phyloP scores from a whole-genome alignment of 2,329 filamentous ascomycete genomes.

The Sarocladium kiliense region DNA sequence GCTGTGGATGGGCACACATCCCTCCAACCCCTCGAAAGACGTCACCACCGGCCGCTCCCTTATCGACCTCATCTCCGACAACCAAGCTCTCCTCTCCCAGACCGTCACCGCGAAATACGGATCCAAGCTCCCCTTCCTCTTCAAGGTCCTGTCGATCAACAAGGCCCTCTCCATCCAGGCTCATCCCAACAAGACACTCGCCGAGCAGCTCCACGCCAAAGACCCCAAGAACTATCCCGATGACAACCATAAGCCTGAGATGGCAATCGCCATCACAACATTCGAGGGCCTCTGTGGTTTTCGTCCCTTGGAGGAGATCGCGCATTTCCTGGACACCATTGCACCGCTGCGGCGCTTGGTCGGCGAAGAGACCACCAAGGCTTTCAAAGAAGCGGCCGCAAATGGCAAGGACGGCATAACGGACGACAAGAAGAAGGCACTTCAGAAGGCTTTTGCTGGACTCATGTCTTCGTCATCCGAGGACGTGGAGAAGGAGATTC shows the following conservation, averaged over 20 bases:
- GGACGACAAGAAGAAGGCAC: conserved; percentile 67
- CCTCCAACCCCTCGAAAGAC: conserved; percentile 91
- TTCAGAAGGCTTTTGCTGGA: conserved; percentile 69
- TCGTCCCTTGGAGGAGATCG: conserved; percentile 78
- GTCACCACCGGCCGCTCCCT: conserved; percentile 77
- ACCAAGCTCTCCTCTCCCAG: conserved; percentile 72
- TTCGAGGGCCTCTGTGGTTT: conserved; percentile 97
- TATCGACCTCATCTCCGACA: conserved; percentile 81
- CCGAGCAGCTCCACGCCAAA: conserved; percentile 77
- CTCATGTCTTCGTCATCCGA: conserved; percentile 75
- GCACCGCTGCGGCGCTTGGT: conserved; percentile 59
- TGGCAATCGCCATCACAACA: conserved; percentile 95
- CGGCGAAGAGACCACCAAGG: conserved; percentile 55
- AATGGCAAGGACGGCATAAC: conserved; percentile 34
- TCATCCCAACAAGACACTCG: conserved; percentile 88
- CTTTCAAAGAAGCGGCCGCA: conserved; percentile 47
- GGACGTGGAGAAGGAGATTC: conserved; percentile 47
- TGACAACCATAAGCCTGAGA: conserved; percentile 99
- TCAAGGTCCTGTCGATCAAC: conserved; percentile 94
- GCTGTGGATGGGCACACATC: conserved; percentile 99
- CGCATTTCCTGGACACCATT: conserved; percentile 66
- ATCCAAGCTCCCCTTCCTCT: conserved; percentile 85
- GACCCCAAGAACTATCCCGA: conserved; percentile 96
- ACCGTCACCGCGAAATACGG: conserved; percentile 71
- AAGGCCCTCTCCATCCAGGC: conserved; percentile 97